Base-by-base conservation (phyloP, 176 grass and related monocot genomes). In the Bromus sterilis region DNA sequence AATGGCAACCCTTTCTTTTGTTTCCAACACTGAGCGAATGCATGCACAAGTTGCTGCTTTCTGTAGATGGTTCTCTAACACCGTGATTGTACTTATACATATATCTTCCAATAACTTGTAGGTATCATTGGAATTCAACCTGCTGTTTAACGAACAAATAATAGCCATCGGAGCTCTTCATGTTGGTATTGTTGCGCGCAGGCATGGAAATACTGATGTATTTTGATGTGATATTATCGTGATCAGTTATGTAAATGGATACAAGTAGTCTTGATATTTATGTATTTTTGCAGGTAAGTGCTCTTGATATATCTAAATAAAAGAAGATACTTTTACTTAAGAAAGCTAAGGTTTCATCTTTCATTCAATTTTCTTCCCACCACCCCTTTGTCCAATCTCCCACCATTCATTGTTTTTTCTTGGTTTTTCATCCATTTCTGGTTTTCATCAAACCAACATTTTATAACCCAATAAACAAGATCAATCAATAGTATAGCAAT, bases 41-140 rank as follows among this genome's bases (percentile, higher is more conserved):
- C 7, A 30, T 11, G 3, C 15, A 42, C 4, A 77, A 16, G 30
- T 69, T 0, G 3, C 49, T 70, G 5, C 7, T 39, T 31, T 32
- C 9, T 21, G 7, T 76, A 51, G 15, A 66, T 24, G 35, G 39
- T 37, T 65, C 15, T 70, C 5, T 53, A 34, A 40, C 12, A 39
- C 21, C 1, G 2, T 21, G 5, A 49, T 28, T 25, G 33, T 41
- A 71, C 29, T 84, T 77, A 40, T 20, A 32, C 3, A 61, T 44
- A 62, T 30, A 34, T 42, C 3, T 57, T 24, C 6, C 28, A 79
- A 73, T 59, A 68, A 80, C 16, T 46, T 86, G 49, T 73, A 94
- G 88, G 92, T 72, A 86, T 89, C 0, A 91, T 94, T 70, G 88
- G 92, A 66, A 63, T 94, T n/a, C 86, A 86, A 31, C 77, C 83